Evolutionary conservation across 345 rosid genomes (phyloP).

Genomic region (Adansonia digitata): DNA sequence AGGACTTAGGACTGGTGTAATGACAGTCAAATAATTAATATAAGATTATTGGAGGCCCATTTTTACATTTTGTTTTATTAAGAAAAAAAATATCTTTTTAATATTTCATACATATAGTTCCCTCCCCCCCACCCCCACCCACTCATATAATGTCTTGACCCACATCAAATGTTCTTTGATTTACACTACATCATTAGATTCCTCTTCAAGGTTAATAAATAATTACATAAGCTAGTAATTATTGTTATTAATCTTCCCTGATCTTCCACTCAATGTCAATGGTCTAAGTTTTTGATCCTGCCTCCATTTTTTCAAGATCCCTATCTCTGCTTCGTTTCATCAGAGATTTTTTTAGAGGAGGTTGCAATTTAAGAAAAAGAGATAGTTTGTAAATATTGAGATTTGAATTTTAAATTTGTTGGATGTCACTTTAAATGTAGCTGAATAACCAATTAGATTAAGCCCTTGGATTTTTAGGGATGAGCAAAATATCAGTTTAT

Average conservation of each 20-base stretch:
- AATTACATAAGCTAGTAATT: conserved; percentile 4
- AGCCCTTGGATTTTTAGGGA: too few species aligned
- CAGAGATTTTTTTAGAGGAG: too few species aligned
- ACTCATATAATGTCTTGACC: conserved; percentile 26
- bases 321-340: neutral
- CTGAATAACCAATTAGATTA: too few species aligned
- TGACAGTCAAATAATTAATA: neutral
- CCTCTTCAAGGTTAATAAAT: too few species aligned
- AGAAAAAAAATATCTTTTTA: neutral
- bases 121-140: too few species aligned
- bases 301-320: neutral
- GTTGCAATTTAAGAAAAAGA: too few species aligned
- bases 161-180: conserved; percentile 21
- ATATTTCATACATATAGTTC: conserved; percentile 6
- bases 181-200: conserved; percentile 28
- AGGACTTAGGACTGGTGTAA: neutral
- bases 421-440: too few species aligned
- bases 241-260: neutral
- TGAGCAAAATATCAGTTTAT: too few species aligned
- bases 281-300: neutral
- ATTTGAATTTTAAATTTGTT: too few species aligned
- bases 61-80: neutral
- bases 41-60: neutral
- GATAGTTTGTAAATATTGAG: too few species aligned
- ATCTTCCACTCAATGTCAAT: neutral